phyloP scores from a whole-genome alignment of 495 filamentous ascomycete species.

The Articulospora tetracladia region DNA sequence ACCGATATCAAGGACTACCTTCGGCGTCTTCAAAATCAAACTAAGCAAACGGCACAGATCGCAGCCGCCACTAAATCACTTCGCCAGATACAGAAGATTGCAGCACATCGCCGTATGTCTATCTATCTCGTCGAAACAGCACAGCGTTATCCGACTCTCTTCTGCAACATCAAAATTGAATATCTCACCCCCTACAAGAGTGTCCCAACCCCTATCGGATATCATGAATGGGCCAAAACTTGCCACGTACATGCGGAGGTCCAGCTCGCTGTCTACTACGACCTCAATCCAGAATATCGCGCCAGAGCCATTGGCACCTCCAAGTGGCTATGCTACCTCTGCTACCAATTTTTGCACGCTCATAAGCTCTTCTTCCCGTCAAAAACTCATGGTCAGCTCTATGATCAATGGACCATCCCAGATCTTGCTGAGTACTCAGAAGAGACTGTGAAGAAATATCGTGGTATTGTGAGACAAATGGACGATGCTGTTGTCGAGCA shows the following conservation, averaged over 20 bases:
- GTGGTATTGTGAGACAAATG: conserved; percentile 2
- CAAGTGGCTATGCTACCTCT: conserved; percentile 16
- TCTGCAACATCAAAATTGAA: neutral
- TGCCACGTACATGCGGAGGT: conserved; percentile 17
- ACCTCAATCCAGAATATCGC: neutral
- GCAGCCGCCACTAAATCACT: conserved; percentile 10
- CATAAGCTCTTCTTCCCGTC: conserved; percentile 12
- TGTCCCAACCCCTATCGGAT: conserved; percentile 9
- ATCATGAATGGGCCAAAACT: conserved; percentile 10
- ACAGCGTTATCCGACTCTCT: neutral
- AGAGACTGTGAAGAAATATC: conserved; percentile 1
- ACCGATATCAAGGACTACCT: conserved; percentile 2
- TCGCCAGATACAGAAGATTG: conserved; percentile 13
- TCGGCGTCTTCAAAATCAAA: conserved; percentile 6
- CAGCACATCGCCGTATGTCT: conserved; percentile 6
- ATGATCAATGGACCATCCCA: conserved; percentile 16
- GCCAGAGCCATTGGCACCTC: conserved; percentile 10
- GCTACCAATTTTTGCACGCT: conserved; percentile 5
- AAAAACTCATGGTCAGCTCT: conserved; percentile 12
- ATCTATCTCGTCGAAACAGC: neutral
- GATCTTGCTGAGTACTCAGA: conserved; percentile 5
- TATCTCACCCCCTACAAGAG: conserved; percentile 5
- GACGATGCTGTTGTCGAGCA: neutral
- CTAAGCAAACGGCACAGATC: conserved; percentile 3
- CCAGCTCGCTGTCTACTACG: conserved; percentile 13